Percentiles rank a stretch among this genome's conserved stretches.
phyloP scores from a whole-genome alignment of 2,329 filamentous ascomycete species.

The Fusarium heterosporum region DNA sequence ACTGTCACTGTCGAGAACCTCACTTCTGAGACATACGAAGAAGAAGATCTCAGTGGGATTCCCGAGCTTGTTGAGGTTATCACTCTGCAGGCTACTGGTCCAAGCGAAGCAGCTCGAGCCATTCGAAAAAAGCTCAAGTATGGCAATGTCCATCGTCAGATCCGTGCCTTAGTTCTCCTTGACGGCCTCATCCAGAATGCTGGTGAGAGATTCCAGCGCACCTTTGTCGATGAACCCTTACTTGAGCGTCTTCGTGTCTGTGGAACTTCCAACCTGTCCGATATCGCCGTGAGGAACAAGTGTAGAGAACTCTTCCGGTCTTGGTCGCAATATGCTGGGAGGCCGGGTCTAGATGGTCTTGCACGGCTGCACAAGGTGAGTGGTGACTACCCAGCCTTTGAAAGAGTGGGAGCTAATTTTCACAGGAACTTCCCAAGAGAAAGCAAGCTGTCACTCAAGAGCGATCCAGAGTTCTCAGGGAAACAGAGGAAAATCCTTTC shows the following conservation, averaged over 20 bases:
- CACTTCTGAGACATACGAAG: slow-evolving; percentile 88
- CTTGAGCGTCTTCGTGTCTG: slow-evolving; percentile 91
- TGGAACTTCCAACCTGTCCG: slow-evolving; percentile 85
- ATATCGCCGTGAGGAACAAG: slow-evolving; percentile 87
- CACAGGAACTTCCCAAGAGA: slow-evolving; percentile 69
- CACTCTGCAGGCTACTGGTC: slow-evolving; percentile 86
- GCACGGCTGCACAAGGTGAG: slow-evolving; percentile 78
- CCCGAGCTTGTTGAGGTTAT: slow-evolving; percentile 95
- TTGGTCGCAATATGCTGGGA: slow-evolving; percentile 89
- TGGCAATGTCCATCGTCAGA: slow-evolving; percentile 90
- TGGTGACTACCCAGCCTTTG: background rate
- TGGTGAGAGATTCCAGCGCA: slow-evolving; percentile 84
- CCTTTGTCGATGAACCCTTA: slow-evolving; percentile 90
- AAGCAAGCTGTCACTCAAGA: slow-evolving; percentile 82
- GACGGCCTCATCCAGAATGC: slow-evolving; percentile 97
- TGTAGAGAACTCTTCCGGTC: slow-evolving; percentile 87
- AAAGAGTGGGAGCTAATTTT: slow-evolving; percentile 11
- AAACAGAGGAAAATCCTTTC: slow-evolving; percentile 81
- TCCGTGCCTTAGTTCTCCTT: slow-evolving; percentile 87
- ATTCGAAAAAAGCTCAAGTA: slow-evolving; percentile 99
- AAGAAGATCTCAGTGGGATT: slow-evolving; percentile 91
- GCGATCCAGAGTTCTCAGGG: slow-evolving; percentile 83
- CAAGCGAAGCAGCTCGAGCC: slow-evolving; percentile 88
- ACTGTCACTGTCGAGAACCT: slow-evolving; percentile 92
- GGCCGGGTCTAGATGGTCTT: slow-evolving; percentile 82